Evolutionary conservation across 148 eudicot genomes (phyloP).

Genomic region (Chenopodium berlandieri): DNA sequence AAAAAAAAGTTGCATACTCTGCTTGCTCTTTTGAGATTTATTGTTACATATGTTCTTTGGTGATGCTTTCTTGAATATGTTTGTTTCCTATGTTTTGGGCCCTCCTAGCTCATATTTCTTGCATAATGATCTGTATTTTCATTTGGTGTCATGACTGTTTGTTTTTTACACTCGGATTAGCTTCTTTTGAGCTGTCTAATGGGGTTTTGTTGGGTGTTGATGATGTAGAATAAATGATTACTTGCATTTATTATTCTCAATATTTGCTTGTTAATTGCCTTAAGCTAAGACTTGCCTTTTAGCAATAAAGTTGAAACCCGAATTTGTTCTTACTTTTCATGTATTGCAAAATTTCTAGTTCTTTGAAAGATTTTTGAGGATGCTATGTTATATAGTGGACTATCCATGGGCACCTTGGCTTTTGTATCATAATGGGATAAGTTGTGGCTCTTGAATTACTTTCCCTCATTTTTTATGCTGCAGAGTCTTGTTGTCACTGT

Average conservation of each 20-base stretch:
- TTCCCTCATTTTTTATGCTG: not conserved
- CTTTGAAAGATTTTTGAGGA: not conserved
- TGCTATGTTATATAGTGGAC: not conserved
- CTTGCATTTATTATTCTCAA: not conserved
- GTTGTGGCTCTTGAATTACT: not conserved
- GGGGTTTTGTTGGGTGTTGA: not conserved
- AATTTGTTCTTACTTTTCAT: not conserved
- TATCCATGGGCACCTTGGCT: not conserved
- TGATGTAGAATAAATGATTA: not conserved
- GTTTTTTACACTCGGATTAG: not conserved
- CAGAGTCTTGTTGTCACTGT: not conserved
- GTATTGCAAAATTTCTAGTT: not conserved
- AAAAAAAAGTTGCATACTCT: conserved; percentile 34
- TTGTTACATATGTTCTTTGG: not conserved
- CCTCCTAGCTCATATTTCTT: not conserved
- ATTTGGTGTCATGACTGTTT: not conserved
- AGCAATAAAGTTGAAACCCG: not conserved
- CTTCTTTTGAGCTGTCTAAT: not conserved
- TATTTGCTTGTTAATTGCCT: not conserved
- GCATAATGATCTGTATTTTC: not conserved
- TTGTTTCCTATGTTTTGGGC: not conserved
- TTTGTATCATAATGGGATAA: not conserved
- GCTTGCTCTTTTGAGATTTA: not conserved
- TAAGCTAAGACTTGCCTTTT: too few relatives aligned
- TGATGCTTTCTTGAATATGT: not conserved